These are phyloP conservation scores for Amanita subjunquillea DNA, from an alignment of 768 basidiomycete genomes.

Conservation along the genomic window DNA sequence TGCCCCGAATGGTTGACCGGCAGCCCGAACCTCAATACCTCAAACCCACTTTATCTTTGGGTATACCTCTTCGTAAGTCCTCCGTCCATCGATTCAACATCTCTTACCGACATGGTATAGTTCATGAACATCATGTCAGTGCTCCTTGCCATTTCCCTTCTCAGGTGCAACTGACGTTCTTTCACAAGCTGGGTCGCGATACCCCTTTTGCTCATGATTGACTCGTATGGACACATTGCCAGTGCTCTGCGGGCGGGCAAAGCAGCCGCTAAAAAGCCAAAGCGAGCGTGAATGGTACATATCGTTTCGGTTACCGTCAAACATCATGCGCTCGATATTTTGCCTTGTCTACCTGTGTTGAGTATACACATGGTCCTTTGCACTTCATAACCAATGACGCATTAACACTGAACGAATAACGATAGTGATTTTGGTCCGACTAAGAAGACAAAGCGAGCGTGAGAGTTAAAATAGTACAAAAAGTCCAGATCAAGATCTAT, in stretches of 20 bases:
- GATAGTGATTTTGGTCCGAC: background rate
- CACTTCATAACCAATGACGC: no score
- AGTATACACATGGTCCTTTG: background rate
- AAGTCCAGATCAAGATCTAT: background rate
- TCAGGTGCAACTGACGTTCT: background rate
- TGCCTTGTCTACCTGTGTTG: background rate
- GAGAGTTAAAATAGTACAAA: background rate
- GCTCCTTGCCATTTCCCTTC: background rate
- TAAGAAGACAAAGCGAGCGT: slow-evolving; percentile 3
- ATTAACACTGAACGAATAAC: background rate
- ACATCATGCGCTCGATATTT: background rate
- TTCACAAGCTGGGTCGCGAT: slow-evolving; percentile 64
- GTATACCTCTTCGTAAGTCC: slow-evolving; percentile 68
- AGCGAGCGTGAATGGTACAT: background rate
- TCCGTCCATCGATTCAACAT: background rate
- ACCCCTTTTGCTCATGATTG: slow-evolving; percentile 66
- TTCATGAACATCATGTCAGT: slow-evolving; percentile 76
- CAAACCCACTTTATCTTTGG: slow-evolving; percentile 65
- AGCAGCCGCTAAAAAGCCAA: background rate
- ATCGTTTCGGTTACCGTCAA: background rate
- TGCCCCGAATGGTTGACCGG: slow-evolving; percentile 80
- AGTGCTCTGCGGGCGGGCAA: slow-evolving; percentile 39
- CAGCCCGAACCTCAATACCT: slow-evolving; percentile 60
- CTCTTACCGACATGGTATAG: slow-evolving; percentile 22
- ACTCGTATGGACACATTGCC: slow-evolving; percentile 68